phyloP scores from a whole-genome alignment of 306 rosid species.

The Glycine latifolia region DNA sequence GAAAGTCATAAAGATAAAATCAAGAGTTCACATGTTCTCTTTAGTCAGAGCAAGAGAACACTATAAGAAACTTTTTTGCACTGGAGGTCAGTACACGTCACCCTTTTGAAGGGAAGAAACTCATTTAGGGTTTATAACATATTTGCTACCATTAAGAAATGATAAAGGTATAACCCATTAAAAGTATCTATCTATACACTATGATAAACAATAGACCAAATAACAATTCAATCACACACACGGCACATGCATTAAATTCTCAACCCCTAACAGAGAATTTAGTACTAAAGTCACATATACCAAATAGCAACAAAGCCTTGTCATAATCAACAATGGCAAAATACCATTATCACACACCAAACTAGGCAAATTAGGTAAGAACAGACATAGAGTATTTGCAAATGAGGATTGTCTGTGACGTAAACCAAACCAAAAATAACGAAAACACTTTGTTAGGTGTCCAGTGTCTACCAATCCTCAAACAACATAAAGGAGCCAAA shows the following conservation, averaged over 20 bases:
- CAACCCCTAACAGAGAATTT: background rate
- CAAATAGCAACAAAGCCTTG: conserved; percentile 29
- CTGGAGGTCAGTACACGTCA: background rate
- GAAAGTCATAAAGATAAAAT: conserved; percentile 6
- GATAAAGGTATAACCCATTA: background rate
- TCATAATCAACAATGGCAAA: background rate
- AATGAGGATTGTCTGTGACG: background rate
- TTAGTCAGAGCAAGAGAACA: too few species aligned
- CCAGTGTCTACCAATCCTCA: background rate
- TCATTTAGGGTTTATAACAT: conserved; percentile 32
- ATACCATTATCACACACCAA: background rate
- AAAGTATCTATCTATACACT: conserved; percentile 30
- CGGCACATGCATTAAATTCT: background rate
- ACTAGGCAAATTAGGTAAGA: too few species aligned
- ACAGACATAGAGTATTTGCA: too few species aligned
- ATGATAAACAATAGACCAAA: conserved; percentile 8
- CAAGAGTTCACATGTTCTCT: background rate
- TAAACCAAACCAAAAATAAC: background rate
- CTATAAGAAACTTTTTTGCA: too few species aligned
- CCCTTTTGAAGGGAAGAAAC: conserved; percentile 18
- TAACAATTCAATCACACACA: conserved; percentile 5
- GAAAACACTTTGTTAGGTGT: conserved; percentile 1
- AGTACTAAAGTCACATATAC: background rate
- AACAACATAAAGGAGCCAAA: conserved; percentile 33
- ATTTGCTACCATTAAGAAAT: conserved; percentile 22